These are phyloP conservation scores for Xerophyta viscosa DNA, from an alignment of 106 monocot species.

Conservation along the genomic window DNA sequence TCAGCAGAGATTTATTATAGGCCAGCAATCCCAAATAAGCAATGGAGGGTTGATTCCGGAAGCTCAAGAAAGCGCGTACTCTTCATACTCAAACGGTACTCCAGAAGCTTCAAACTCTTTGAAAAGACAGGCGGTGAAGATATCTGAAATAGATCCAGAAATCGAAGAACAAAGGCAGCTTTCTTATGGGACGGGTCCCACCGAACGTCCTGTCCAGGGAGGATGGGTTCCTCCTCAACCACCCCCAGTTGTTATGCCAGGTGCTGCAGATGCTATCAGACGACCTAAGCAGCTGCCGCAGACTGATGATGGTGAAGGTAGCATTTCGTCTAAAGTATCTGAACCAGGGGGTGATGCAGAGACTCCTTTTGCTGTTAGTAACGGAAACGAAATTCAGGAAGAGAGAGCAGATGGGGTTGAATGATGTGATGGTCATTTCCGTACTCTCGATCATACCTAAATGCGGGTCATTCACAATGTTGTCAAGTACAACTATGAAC, in stretches of 20 bases:
- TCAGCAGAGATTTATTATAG: constrained; percentile 3
- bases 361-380: not conserved
- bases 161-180: constrained; percentile 19
- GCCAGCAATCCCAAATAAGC: constrained; percentile 18
- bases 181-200: constrained; percentile 14
- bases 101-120: constrained; percentile 34
- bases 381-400: constrained; percentile 21
- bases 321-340: not conserved
- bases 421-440: too few species aligned
- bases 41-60: constrained; percentile 9
- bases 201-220: constrained; percentile 17
- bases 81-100: constrained; percentile 10
- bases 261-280: constrained; percentile 71
- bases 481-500: too few species aligned
- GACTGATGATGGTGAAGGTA: constrained; percentile 8
- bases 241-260: constrained; percentile 70
- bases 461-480: too few species aligned
- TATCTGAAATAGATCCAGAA: constrained; percentile 56
- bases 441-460: too few species aligned
- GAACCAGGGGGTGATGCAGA: not conserved
- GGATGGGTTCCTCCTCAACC: constrained; percentile 91
- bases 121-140: constrained; percentile 42
- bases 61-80: constrained; percentile 10
- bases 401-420: constrained; percentile 12
- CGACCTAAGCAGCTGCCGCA: constrained; percentile 50